Evolutionary conservation across 2,329 filamentous ascomycete genomes (phyloP), one percentile per base, ranked within the genome.

Genomic region (Fusarium dimerum): DNA sequence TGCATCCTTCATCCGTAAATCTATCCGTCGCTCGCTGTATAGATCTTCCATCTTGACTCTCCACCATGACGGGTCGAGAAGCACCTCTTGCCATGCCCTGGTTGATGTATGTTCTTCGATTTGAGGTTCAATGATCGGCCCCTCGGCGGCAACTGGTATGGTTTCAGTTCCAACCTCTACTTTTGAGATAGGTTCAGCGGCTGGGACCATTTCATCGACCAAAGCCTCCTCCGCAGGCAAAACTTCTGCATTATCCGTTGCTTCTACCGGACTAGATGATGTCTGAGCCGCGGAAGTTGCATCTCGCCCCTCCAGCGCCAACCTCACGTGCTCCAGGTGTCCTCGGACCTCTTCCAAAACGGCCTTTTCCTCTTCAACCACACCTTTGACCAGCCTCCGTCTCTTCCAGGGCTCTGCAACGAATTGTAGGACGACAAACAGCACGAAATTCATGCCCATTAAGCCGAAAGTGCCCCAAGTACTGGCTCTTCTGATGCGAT

Each of bases 391-490:
- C 56, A 99, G 82, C 64, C 91, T 80, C 66, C 78, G 80, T 63
- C 94, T 79, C 62, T 92, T 85, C 91, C 93, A 97, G 5, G 94
- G 94, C 78, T 99, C 93, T 55, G 96, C 87, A 17, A 94, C 85
- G 62, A 96, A 87, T 73, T 97, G 87, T 63, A 95, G 86, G 16
- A 92, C 80, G 48, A 99, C 73, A 68, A 99, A 90, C 43, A 99
- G 75, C 55, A 97, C 71, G 32, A 97, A 89, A 68, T 99, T 99
- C 66, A 97, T 84, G 20, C 93, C 93, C 94, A 99, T 99, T 56
- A 99, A 76, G 1, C 93, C 94, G 86, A 95, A 97, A 0, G 94
- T 99, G 36, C 95, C 93, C 94, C 94, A 99, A 0, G 94, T 99
- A 70, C 89, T 94, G 79, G 96, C 96, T 60, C 94, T 82, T 36